Percentiles rank a stretch among this genome's conserved stretches.
Conservation (phyloP, 2,329 filamentous ascomycete genomes). For the Hymenoscyphus fructigenus region DNA sequence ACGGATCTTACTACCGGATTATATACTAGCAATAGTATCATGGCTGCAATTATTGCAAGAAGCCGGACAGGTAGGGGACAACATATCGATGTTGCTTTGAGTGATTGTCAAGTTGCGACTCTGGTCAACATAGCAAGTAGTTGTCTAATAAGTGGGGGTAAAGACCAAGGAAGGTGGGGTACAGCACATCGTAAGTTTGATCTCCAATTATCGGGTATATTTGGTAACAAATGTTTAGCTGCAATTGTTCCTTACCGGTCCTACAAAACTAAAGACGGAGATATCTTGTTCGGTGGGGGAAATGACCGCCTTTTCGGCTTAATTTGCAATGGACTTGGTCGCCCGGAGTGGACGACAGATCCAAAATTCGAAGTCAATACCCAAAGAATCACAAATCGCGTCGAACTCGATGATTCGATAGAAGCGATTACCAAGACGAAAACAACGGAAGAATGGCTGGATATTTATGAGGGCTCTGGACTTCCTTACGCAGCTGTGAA, state of each 20-base stretch:
- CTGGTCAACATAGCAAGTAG: slow-evolving; percentile 95
- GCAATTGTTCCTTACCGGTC: slow-evolving; percentile 95
- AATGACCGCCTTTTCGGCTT: slow-evolving; percentile 69
- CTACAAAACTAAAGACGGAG: slow-evolving; percentile 72
- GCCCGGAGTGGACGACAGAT: slow-evolving; percentile 60
- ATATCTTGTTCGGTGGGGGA: slow-evolving; percentile 69
- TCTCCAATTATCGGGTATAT: neutral
- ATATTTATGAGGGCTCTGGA: slow-evolving; percentile 82
- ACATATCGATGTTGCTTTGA: slow-evolving; percentile 87
- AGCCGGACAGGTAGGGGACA: slow-evolving; percentile 77
- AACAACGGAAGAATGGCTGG: slow-evolving; percentile 86
- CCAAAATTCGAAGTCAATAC: slow-evolving; percentile 61
- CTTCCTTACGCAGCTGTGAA: slow-evolving; percentile 96
- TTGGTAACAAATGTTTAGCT: slow-evolving; percentile 50
- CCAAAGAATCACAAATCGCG: slow-evolving; percentile 67
- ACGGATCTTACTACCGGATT: slow-evolving; percentile 94
- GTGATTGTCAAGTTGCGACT: slow-evolving; percentile 93
- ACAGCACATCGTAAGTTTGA: slow-evolving; percentile 80
- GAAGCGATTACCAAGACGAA: slow-evolving; percentile 71
- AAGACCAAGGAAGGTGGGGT: slow-evolving; percentile 88
- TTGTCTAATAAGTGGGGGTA: slow-evolving; percentile 81
- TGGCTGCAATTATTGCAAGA: slow-evolving; percentile 84
- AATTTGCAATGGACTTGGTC: slow-evolving; percentile 59
- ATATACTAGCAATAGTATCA: slow-evolving; percentile 92
- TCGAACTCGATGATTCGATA: slow-evolving; percentile 74